Evolutionary conservation across 768 basidiomycete species (phyloP).

Genomic region (Omphalotus guepiniiformis): DNA sequence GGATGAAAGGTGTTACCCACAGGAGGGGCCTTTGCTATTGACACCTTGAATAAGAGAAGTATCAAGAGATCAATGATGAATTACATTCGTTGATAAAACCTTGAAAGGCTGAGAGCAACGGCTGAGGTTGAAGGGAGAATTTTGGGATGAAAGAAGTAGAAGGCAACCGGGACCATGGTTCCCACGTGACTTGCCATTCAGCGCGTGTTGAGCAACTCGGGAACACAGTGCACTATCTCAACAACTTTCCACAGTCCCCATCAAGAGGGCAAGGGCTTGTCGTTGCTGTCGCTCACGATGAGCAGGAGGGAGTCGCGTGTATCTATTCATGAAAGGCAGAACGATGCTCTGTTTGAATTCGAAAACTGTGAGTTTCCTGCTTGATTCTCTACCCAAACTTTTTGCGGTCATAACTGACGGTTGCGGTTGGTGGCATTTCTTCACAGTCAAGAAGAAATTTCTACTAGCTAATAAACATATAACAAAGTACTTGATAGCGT

Average conservation of each 20-base stretch:
- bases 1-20: too few relatives aligned
- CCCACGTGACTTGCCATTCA: background rate
- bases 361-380: conserved; percentile 65
- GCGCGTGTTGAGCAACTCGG: background rate
- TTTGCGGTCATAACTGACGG: conserved; percentile 16
- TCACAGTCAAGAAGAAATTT: conserved; percentile 89
- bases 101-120: too few relatives aligned
- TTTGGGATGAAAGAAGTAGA: background rate
- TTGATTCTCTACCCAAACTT: conserved; percentile 20
- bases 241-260: conserved; percentile 1
- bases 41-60: too few relatives aligned
- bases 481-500: conserved; percentile 57
- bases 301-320: conserved; percentile 59
- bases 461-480: conserved; percentile 89
- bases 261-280: conserved; percentile 4
- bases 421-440: conserved; percentile 33
- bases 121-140: too few relatives aligned
- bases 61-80: too few relatives aligned
- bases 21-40: too few relatives aligned
- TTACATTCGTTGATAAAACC: too few relatives aligned
- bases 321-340: conserved; percentile 65
- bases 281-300: conserved; percentile 28
- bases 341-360: conserved; percentile 78
- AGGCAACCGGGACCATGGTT: background rate
- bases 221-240: conserved; percentile 3